These are phyloP conservation scores for Puya raimondii DNA, from an alignment of 176 grass and related monocot genomes.

Conservation along the genomic window DNA sequence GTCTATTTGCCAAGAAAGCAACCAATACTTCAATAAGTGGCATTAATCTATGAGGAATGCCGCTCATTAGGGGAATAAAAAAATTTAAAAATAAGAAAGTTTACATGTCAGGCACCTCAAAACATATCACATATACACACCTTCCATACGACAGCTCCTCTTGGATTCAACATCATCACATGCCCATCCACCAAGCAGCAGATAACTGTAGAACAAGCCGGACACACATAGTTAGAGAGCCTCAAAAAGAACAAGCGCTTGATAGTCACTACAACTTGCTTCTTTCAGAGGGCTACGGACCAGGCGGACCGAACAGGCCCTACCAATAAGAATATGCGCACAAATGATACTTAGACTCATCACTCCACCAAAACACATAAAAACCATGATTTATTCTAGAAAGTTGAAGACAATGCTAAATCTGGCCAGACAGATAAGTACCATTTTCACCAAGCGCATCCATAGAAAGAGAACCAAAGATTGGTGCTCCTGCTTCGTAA, in stretches of 20 bases:
- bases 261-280: not conserved
- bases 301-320: too few species aligned
- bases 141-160: slow-evolving; percentile 71
- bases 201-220: slow-evolving; percentile 44
- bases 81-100: not conserved
- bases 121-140: slow-evolving; percentile 20
- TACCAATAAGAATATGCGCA: too few species aligned
- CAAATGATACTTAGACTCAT: too few species aligned
- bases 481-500: slow-evolving; percentile 54
- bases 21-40: too few species aligned
- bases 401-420: not conserved
- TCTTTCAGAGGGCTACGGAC: not conserved
- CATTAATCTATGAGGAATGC: too few species aligned
- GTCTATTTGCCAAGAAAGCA: too few species aligned
- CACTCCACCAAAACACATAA: not conserved
- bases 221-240: slow-evolving; percentile 14
- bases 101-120: not conserved
- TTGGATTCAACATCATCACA: slow-evolving; percentile 52
- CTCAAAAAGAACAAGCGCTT: not conserved
- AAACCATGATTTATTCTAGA: not conserved
- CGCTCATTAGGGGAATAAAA: not conserved
- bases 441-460: slow-evolving; percentile 59
- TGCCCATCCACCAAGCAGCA: slow-evolving; percentile 88
- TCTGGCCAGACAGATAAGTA: slow-evolving; percentile 17
- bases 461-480: slow-evolving; percentile 63